Evolutionary conservation across 2,329 filamentous ascomycete genomes (phyloP), one percentile per base, ranked within the genome.

Genomic region (Trichophyton schoenleinii): DNA sequence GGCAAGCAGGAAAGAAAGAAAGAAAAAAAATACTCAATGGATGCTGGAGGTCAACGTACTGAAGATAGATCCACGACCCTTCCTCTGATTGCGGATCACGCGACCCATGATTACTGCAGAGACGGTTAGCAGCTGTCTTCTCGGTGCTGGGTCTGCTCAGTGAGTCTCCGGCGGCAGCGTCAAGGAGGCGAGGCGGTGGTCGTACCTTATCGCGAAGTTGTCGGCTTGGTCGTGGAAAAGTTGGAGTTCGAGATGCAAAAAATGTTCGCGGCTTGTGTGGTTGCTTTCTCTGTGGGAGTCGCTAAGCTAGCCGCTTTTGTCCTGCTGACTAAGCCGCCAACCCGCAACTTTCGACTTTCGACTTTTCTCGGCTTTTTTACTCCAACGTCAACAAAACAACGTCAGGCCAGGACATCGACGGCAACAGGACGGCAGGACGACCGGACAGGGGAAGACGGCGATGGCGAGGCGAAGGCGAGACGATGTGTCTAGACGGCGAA

Each of bases 21-120:
- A 44, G 7, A 44, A 1, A 4, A n/a, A 44, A 67, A 65, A 61
- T 38, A 38, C 3, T 31, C 28, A 67, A 67, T 68, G 68, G 68
- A n/a, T 44, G 41, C n/a, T 44, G 41, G n/a, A 44, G n/a, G 41
- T 44, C 76, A 75, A 82, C 81, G 75, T 77, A 79, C 83, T 88
- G 81, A 89, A 89, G 80, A 89, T 88, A 70, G 84, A 87, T 77
- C 86, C 86, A 78, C 86, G 85, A 77, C 86, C 83, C 80, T 86
- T 86, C 77, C 84, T 85, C 82, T 89, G 86, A 79, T 88, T 89
- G 75, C 86, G 82, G 76, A 88, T 88, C 73, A 88, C 86, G 77
- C 86, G 81, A 84, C 83, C 83, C 83, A 80, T 79, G 72, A 72
- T 73, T 75, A 72, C 73, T 76, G 68, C 73, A 53, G 49, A 53